Conservation (phyloP, 2,329 filamentous ascomycete genomes). For the Fulvia fulva region DNA sequence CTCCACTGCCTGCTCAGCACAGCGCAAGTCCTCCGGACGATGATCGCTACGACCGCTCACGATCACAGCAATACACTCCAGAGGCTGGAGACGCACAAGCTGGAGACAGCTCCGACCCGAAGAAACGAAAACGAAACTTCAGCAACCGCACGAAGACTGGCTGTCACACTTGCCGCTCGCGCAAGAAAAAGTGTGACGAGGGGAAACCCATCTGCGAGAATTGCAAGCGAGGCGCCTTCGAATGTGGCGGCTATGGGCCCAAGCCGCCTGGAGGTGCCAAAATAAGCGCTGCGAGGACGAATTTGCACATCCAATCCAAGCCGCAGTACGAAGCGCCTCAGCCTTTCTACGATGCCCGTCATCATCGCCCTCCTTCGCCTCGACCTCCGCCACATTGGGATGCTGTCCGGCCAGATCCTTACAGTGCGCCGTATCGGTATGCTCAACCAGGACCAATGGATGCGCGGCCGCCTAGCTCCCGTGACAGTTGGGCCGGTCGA, state of each 20-base stretch:
- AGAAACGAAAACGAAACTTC: conserved; percentile 75
- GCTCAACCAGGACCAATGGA: conserved; percentile 9
- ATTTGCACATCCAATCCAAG: conserved; percentile 17
- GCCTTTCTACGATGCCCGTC: conserved; percentile 10
- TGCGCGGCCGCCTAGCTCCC: conserved; percentile 9
- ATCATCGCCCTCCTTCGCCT: not conserved
- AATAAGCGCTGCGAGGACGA: conserved; percentile 10
- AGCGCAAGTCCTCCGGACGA: conserved; percentile 34
- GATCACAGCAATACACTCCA: conserved; percentile 32
- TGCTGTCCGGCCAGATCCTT: not conserved
- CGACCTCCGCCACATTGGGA: conserved; percentile 4
- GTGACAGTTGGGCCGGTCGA: conserved; percentile 17
- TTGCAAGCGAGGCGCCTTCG: conserved; percentile 82
- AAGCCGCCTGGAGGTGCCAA: conserved; percentile 24
- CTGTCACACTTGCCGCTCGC: conserved; percentile 82
- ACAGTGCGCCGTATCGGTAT: conserved; percentile 11
- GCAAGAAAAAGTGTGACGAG: conserved; percentile 99
- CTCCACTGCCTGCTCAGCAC: not conserved
- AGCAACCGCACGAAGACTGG: conserved; percentile 95
- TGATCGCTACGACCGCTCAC: conserved; percentile 32
- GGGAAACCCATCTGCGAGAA: conserved; percentile 89
- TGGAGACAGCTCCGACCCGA: conserved; percentile 35
- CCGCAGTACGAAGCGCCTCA: conserved; percentile 7
- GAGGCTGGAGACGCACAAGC: conserved; percentile 21
- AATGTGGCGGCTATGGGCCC: conserved; percentile 80